Evolutionary conservation across 2,329 filamentous ascomycete species (phyloP), one percentile per base, ranked within the genome.

Genomic region (Colletotrichum ledebouriae): DNA sequence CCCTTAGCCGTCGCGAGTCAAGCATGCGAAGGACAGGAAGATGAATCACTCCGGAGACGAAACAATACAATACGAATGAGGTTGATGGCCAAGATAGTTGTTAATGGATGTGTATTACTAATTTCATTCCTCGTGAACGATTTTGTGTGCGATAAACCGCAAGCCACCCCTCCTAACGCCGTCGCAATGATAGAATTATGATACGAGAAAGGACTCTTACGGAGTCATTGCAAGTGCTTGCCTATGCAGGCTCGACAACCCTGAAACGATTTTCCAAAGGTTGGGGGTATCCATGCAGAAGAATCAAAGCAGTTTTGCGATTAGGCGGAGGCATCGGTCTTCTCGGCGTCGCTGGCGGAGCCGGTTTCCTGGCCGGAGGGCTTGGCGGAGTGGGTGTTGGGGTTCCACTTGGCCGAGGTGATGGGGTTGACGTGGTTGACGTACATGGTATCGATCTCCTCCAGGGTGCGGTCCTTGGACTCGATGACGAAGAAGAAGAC

Each of bases 361-460:
- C 47, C 47, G 7, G 65, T 56, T 59, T 70, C 68, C 29, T 70
- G 56, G 68, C 72, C 70, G 39, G 72, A 73, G 34, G 71, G 71
- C 70, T 76, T 76, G 60, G 72, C 75, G 37, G 37, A 39, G 37
- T 39, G 37, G 37, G 11, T 39, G 53, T 73, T 72, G 59, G 62
- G 57, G 4, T 79, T 74, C 79, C 79, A 80, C 34, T 76, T 77
- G 57, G 72, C 69, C 10, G 83, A 85, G 59, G 78, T 81, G 73
- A 84, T 83, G 22, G 85, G 84, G 73, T 84, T 85, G 72, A 87
- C 83, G 47, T 76, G 77, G 44, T 80, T 73, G 17, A 85, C 82
- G 76, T 94, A 94, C 91, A 93, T 93, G 66, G 87, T 89, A 78
- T 94, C 92, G 63, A 94, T 90, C 78, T 94, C 91, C 80, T 94